phyloP scores from a whole-genome alignment of 1,284 basidiomycete genomes.

The Leccinum huronense region DNA sequence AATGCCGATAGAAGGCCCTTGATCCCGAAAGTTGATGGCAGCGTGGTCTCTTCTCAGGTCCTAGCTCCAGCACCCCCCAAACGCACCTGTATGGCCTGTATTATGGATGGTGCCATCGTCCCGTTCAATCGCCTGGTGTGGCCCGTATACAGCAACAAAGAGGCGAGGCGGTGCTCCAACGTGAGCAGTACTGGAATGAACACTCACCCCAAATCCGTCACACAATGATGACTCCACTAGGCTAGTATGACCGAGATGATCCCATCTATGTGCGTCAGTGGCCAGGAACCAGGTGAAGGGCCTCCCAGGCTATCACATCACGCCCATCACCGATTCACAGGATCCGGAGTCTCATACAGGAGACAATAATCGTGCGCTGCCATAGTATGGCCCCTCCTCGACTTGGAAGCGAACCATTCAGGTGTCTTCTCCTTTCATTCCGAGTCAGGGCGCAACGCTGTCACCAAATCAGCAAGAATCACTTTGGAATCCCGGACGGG shows the following conservation, averaged over 20 bases:
- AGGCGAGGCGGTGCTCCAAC: slow-evolving; percentile 13
- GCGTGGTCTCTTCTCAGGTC: slow-evolving; percentile 12
- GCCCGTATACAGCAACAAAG: slow-evolving; percentile 5
- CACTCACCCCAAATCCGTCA: slow-evolving; percentile 18
- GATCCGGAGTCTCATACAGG: slow-evolving; percentile 6
- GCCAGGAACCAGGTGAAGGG: slow-evolving; percentile 17
- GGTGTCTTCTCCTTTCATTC: slow-evolving; percentile 9
- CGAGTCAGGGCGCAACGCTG: not conserved
- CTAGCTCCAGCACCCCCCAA: slow-evolving; percentile 8
- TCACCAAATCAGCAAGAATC: not conserved
- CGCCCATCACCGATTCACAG: slow-evolving; percentile 13
- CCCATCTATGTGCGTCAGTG: slow-evolving; percentile 24
- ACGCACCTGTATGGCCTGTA: slow-evolving; percentile 14
- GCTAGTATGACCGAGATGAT: slow-evolving; percentile 4
- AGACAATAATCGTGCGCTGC: slow-evolving; percentile 2
- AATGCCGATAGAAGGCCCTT: slow-evolving; percentile 21
- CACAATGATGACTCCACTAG: slow-evolving; percentile 16
- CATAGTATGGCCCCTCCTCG: not conserved
- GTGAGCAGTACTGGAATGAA: slow-evolving; percentile 2
- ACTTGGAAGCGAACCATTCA: slow-evolving; percentile 6
- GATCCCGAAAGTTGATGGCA: slow-evolving; percentile 15
- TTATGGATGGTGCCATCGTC: not conserved
- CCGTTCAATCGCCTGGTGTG: slow-evolving; percentile 2
- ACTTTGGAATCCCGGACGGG: not conserved
- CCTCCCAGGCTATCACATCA: slow-evolving; percentile 11